phyloP scores from a whole-genome alignment of 352 stramenopile species.

The Thraustotheca clavata region DNA sequence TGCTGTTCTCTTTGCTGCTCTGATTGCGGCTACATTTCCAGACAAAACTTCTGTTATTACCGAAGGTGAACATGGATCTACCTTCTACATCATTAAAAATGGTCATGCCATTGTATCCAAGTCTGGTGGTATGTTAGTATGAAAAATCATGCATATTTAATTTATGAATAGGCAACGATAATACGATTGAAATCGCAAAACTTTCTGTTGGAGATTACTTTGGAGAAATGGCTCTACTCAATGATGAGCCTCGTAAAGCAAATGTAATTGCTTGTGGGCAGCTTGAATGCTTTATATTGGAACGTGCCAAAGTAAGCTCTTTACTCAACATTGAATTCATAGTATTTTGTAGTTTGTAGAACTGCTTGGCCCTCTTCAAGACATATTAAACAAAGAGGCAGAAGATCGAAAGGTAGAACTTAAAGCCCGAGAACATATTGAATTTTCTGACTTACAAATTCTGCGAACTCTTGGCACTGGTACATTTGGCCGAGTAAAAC shows the following conservation, averaged over 20 bases:
- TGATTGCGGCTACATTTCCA: constrained; percentile 40
- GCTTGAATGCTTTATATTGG: constrained; percentile 85
- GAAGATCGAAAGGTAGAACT: constrained; percentile 39
- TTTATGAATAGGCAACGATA: constrained; percentile 1
- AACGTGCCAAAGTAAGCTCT: constrained; percentile 40
- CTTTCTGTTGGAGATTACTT: constrained; percentile 35
- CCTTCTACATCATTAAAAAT: constrained; percentile 79
- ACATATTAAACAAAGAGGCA: constrained; percentile 55
- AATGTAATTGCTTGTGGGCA: constrained; percentile 44
- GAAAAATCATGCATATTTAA: constrained; percentile 29
- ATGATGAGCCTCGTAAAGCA: constrained; percentile 28
- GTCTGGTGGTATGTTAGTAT: constrained; percentile 27
- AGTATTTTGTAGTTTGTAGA: constrained; percentile 48
- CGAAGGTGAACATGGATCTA: constrained; percentile 57
- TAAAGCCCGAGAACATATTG: constrained; percentile 23
- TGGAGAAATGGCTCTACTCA: constrained; percentile 31
- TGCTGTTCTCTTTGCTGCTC: constrained; percentile 49
- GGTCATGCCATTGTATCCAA: constrained; percentile 50
- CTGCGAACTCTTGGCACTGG: constrained; percentile 88
- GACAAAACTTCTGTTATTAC: constrained; percentile 52
- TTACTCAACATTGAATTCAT: not conserved
- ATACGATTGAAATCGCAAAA: constrained; percentile 35
- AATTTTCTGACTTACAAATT: constrained; percentile 42
- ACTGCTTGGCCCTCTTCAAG: constrained; percentile 69
- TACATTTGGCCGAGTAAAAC: constrained; percentile 93